Base-by-base conservation (phyloP, 768 basidiomycete genomes). In the Podaxis pistillaris region DNA sequence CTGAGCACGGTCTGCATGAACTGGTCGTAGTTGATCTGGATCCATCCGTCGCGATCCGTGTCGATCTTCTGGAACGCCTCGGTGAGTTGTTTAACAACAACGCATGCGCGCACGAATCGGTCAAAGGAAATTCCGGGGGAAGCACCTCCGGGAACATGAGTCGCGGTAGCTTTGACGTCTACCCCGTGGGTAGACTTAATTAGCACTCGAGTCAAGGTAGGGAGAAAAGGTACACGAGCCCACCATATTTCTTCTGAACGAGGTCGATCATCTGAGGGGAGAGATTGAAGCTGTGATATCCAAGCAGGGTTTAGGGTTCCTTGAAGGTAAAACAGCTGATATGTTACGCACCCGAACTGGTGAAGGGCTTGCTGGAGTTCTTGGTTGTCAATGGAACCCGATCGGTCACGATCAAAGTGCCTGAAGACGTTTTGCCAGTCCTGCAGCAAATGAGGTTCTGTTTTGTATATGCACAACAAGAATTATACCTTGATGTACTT, bases 381-480 rank as follows among this genome's bases (percentile, higher is more conserved):
- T 17, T 66, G 58, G 7, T 78, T 78, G 61, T 94, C 91, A 73
- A 95, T 94, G 36, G 85, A 81, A 26, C 92, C 93, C 12, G 90
- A 91, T 56, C 82, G 84, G 71, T 94, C 93, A n/a, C 85, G 79
- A 75, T 94, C 93, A 67, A 93, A 93, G 74, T 90, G 89, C 50
- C 79, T 82, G 79, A 93, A 94, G 60, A 91, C 86, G 62, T 86
- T 85, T 76, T 93, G 90, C 92, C 91, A 93, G 72, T 93, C 90
- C 83, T 86, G 54, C 4, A 26, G 53, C 4, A 19, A 53, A 5
- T 3, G 15, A 24, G 55, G 38, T 46, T 50, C 53, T 63, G n/a
- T 15, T 56, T 41, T 8, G 19, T 24, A 30, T n/a, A 49, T 24
- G 13, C 4, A n/a, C 12, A 11, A 2, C 4, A 36, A 46, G 17